Conservation (phyloP, 1,139 yeast genomes). For the Meyerozyma athensensis region DNA sequence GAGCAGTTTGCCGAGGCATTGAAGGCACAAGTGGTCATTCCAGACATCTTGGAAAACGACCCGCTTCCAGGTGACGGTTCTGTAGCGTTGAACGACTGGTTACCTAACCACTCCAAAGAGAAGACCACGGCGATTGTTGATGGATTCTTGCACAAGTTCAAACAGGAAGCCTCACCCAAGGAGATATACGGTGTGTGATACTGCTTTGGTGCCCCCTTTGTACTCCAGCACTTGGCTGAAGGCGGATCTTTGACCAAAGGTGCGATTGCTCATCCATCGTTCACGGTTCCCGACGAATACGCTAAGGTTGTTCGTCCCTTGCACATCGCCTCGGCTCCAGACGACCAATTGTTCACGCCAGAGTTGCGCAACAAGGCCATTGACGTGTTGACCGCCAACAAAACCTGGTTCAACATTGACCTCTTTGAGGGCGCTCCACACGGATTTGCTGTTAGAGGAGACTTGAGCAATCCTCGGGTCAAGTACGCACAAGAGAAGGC, state of each 20-base stretch:
- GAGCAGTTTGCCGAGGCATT: constrained; percentile 57
- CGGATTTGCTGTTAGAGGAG: constrained; percentile 80
- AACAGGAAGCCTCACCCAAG: constrained; percentile 42
- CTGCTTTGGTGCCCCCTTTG: constrained; percentile 80
- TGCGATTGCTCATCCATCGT: constrained; percentile 80
- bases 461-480: constrained; percentile 46
- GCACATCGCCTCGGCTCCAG: constrained; percentile 67
- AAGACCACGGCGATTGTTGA: constrained; percentile 36
- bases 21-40: constrained; percentile 65
- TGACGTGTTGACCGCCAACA: constrained; percentile 42
- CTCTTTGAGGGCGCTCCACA: constrained; percentile 60
- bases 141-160: constrained; percentile 40
- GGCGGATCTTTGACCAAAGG: constrained; percentile 51
- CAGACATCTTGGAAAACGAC: constrained; percentile 68
- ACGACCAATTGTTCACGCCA: constrained; percentile 54
- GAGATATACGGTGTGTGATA: constrained; percentile 65
- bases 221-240: constrained; percentile 47
- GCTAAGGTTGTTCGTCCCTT: constrained; percentile 48
- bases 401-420: constrained; percentile 51
- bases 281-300: constrained; percentile 55
- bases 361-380: constrained; percentile 66
- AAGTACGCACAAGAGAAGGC: constrained; percentile 70
- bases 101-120: constrained; percentile 46
- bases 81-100: constrained; percentile 45
- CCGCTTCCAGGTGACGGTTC: constrained; percentile 21